Percentiles rank a stretch among this genome's conserved stretches.
phyloP scores from a whole-genome alignment of 495 filamentous ascomycete genomes.

The Penicillium flavigenum region DNA sequence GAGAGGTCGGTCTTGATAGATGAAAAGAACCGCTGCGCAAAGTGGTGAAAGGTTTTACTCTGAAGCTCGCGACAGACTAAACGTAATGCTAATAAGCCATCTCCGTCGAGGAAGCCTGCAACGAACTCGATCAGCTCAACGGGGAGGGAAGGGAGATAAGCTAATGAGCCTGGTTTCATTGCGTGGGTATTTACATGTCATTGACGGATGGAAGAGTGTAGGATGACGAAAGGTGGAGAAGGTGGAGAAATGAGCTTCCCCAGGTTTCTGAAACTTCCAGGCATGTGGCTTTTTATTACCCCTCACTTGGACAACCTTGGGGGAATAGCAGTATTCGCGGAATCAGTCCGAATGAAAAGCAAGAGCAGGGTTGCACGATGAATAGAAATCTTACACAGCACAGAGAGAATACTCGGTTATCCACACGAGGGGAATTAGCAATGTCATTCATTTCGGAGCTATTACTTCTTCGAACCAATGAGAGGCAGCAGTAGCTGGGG shows the following conservation, averaged over 20 bases:
- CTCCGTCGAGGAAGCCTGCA: conserved; percentile 9
- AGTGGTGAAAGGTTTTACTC: conserved; percentile 30
- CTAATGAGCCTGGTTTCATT: conserved; percentile 1
- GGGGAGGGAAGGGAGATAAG: conserved; percentile 14
- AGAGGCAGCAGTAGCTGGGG: no score
- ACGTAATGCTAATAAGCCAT: conserved; percentile 22
- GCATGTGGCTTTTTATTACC: conserved; percentile 9
- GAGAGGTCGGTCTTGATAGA: conserved; percentile 30
- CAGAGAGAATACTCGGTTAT: no score
- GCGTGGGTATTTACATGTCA: background rate
- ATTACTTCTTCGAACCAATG: no score
- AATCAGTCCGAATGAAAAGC: no score
- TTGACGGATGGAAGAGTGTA: background rate
- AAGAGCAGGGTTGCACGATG: no score
- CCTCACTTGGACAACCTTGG: conserved; percentile 20
- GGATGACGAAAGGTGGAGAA: conserved; percentile 12
- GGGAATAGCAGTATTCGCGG: no score
- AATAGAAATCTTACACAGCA: no score
- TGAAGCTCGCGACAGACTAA: conserved; percentile 27
- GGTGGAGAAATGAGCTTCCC: conserved; percentile 21
- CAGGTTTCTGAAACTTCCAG: conserved; percentile 17
- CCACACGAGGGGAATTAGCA: no score
- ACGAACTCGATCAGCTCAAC: conserved; percentile 32
- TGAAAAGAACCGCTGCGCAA: conserved; percentile 27
- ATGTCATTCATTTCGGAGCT: no score